Evolutionary conservation across 371 early-diverging fungal species (phyloP), one percentile per base, ranked within the genome.

Genomic region (Smittium culicis): DNA sequence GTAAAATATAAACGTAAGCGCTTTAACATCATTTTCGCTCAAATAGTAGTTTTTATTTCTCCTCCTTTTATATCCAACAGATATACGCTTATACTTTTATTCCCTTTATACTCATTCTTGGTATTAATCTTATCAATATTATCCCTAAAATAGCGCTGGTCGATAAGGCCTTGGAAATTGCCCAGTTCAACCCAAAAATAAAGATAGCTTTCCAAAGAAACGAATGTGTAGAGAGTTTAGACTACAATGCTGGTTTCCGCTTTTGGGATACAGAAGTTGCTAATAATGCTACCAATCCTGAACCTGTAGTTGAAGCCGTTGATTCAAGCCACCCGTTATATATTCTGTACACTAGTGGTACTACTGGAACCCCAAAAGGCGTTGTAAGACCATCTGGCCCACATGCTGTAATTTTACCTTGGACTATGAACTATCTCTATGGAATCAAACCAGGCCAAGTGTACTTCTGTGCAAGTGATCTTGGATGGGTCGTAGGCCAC

Each of bases 401-500:
- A 25, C 91, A 95, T 74, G 86, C 93, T 0, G 86, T 92, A 1
- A 89, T 86, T 55, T 80, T 93, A 2, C 69, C 79, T 33, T 89
- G 87, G 74, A 88, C 93, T 0, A 83, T 87, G 79, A 81, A 87
- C 60, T 81, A 87, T 67, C 81, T 94, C 34, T 94, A 94, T 74
- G 70, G 69, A 1, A 72, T 88, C 24, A 78, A 79, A 67, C 81
- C 82, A 11, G 88, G 89, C 20, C 87, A 92, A 34, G 80, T 86
- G 20, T 81, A 85, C 54, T 90, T 88, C 66, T 85, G 89, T 54
- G 89, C 90, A 63, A 88, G 91, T 68, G 96, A 96, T 76, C 87
- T 95, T 45, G 96, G 91, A 69, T 94, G 95, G 95, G 93, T 92
- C 31, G 91, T 94, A 0, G 96, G 96, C 33, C 96, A 96, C 76